These are phyloP conservation scores for Begonia fuchsioides DNA, from an alignment of 306 rosid genomes.

Conservation along the genomic window DNA sequence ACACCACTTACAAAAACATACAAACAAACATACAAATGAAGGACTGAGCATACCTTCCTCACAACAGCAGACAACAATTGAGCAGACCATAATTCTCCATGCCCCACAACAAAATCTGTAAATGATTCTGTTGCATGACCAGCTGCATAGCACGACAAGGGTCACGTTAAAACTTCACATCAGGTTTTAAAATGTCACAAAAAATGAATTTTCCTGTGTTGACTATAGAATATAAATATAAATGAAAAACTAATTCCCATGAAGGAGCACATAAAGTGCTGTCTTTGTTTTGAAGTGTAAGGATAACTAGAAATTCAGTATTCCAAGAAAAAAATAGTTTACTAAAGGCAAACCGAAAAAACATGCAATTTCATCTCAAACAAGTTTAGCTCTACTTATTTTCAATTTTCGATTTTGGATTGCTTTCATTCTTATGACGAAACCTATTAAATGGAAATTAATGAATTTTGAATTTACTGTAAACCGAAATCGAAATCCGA, in stretches of 20 bases:
- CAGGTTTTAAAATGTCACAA: background rate
- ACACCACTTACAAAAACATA: too few relatives aligned
- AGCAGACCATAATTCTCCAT: slow-evolving; percentile 99
- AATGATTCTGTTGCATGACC: slow-evolving; percentile 98
- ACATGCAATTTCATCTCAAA: too few relatives aligned
- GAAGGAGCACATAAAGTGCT: background rate
- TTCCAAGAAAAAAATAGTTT: too few relatives aligned
- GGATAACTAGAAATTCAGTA: background rate
- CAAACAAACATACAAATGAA: slow-evolving; percentile 1
- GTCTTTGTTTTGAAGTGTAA: background rate
- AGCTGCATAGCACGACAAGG: slow-evolving; percentile 48
- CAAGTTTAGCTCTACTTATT: too few relatives aligned
- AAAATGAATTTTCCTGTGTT: too few relatives aligned
- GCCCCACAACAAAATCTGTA: slow-evolving; percentile 91
- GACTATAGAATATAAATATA: background rate
- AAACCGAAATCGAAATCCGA: too few relatives aligned
- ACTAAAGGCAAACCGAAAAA: too few relatives aligned
- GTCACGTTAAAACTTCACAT: slow-evolving; percentile 4
- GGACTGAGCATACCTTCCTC: slow-evolving; percentile 46
- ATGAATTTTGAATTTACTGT: too few relatives aligned
- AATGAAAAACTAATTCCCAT: background rate
- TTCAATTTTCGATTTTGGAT: too few relatives aligned
- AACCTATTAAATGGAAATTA: background rate
- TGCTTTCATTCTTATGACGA: background rate
- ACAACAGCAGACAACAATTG: slow-evolving; percentile 63